Base-by-base conservation (phyloP, 2,329 filamentous ascomycete genomes). In the Calonectria fujianensis region DNA sequence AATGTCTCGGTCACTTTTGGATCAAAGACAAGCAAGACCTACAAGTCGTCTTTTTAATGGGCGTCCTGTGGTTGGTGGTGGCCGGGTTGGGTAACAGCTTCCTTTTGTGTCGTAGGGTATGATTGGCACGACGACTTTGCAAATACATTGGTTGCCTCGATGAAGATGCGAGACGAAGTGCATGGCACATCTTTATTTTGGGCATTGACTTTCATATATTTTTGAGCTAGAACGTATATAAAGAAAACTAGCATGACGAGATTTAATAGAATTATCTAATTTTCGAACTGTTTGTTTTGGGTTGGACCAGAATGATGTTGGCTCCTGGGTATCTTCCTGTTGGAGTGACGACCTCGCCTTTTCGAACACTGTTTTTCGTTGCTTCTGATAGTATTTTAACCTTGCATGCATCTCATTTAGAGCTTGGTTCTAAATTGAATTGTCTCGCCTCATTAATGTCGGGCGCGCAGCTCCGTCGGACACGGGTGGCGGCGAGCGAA, bases 1-100 rank as follows among this genome's bases (percentile, higher is more conserved):
- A 80, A 80, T 18, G 79, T 80, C 1, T 74, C 79, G 2, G 78
- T 80, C 20, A 80, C 74, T 3, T 74, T 80, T n/a, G 78, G 79
- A 3, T 70, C 77, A 69, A 51, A 80, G 77, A 80, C 79, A 14
- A 80, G 79, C 76, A 63, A 57, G 7, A 74, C 76, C 24, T 84
- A 83, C 75, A 71, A 59, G 27, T 45, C 69, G 2, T 41, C 57
- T 3, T 29, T 41, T 41, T 41, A 63, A 48, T 48, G 13, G n/a
- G 41, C 8, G 9, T 48, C 9, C n/a, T 13, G 11, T 24, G 45
- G 45, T 24, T 24, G 9, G 45, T 9, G 45, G 20, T 1, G 45
- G 13, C n/a, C n/a, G 1, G 24, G 45, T 13, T 14, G 45, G 24
- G 9, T 5, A 24, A 5, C 8, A n/a, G 13, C 8, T 27, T 59